Evolutionary conservation across 177 flowering plant genomes (phyloP).

Genomic region (Vitis hybrid): DNA sequence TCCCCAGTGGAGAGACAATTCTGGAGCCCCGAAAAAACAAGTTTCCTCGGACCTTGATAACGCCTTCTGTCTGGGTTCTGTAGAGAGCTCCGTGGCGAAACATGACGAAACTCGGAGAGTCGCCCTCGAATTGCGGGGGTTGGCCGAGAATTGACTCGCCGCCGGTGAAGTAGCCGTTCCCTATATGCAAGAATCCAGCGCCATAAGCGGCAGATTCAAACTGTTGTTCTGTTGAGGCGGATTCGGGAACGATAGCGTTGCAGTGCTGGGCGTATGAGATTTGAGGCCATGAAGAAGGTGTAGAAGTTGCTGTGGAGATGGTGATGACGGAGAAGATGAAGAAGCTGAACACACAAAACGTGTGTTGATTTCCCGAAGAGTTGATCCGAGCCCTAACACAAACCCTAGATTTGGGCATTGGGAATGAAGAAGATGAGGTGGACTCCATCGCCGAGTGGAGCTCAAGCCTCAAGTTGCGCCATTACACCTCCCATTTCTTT

Average conservation of each 20-base stretch:
- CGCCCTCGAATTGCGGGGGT: not conserved
- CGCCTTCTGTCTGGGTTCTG: constrained; percentile 21
- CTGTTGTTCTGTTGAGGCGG: constrained; percentile 6
- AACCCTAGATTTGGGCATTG: constrained; percentile 6
- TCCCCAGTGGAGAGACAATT: not conserved
- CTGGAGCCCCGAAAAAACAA: constrained; percentile 18
- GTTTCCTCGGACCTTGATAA: constrained; percentile 21
- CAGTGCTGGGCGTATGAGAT: constrained; percentile 42
- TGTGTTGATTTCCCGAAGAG: not conserved
- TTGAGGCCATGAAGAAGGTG: constrained; percentile 1
- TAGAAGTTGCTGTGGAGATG: not conserved
- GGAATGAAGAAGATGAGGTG: not conserved
- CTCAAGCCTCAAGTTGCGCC: not conserved
- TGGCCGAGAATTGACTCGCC: constrained; percentile 18
- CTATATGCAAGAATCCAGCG: constrained; percentile 2
- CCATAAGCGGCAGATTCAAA: not conserved
- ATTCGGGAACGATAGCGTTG: constrained; percentile 33
- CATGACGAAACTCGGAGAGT: constrained; percentile 10
- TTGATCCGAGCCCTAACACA: not conserved
- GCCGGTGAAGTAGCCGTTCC: constrained; percentile 33
- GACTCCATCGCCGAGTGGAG: constrained; percentile 10
- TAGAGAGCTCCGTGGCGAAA: constrained; percentile 8
- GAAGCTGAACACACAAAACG: not conserved
- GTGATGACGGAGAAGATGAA: constrained; percentile 3
- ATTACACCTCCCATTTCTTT: not conserved